Base-by-base conservation (phyloP, 2,329 filamentous ascomycete genomes). In the Botrytis squamosa region DNA sequence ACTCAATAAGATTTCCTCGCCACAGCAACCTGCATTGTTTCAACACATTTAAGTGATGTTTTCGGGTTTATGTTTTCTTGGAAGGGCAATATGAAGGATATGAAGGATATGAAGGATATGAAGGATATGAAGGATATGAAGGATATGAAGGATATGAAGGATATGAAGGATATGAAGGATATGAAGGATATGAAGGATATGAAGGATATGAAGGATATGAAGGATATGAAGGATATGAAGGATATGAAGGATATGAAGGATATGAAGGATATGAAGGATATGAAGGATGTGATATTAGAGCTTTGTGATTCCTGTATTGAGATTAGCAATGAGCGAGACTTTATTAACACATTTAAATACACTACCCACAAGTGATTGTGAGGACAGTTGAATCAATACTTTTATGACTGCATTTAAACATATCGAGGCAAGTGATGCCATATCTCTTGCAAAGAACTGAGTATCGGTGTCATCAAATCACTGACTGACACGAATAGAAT, bases 381-480 rank as follows among this genome's bases (percentile, higher is more conserved):
- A n/a, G 1, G 12, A 64, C 7, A 64, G 0, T 6, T 29, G 3
- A 2, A 29, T 64, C 4, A 4, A 20, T 29, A 29, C 6, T 1
- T 20, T 38, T 0, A 16, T 25, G 33, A 60, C 1, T 12, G 20
- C 7, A 1, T 4, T 18, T 5, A 18, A 18, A 2, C 18, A 14
- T 62, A 0, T 12, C 22, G 5, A n/a, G 10, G 12, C 7, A 16
- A 40, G 20, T 62, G 8, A 22, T 49, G 0, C 10, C 20, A 22
- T 1, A 49, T 38, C 4, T 62, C 1, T 25, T 25, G 33, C 20
- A 33, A 62, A 10, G 9, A 10, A 25, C 9, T 22, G 2, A 33
- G 1, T 2, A 38, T 38, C 22, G 9, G 18, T 20, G 12, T 7
- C 7, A 20, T 22, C 25, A 0, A 14, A 60, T 60, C 8, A 12